A percentile compares a stretch with the other conserved stretches of the same genome.
Conservation (phyloP, 2,329 filamentous ascomycete genomes). For the Diaporthe citriasiana region DNA sequence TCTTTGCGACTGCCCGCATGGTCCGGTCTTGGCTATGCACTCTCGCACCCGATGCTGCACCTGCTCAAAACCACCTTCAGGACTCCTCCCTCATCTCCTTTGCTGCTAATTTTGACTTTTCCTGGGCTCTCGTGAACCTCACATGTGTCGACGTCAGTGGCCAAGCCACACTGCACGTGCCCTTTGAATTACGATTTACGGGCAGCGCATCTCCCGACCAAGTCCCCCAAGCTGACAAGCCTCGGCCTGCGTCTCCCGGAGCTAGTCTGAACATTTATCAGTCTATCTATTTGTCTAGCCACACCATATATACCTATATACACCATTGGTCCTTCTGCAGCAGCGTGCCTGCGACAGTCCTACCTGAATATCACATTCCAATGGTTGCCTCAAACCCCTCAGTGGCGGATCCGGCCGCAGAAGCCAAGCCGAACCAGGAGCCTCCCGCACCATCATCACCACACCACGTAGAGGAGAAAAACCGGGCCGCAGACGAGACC, state of each 20-base stretch:
- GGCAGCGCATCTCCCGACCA: constrained; percentile 13
- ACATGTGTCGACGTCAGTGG: constrained; percentile 31
- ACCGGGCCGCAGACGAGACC: constrained; percentile 29
- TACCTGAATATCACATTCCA: neutral
- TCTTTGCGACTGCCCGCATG: neutral
- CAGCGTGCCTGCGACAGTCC: neutral
- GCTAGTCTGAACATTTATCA: constrained; percentile 5
- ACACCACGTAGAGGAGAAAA: constrained; percentile 31
- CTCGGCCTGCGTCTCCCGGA: neutral
- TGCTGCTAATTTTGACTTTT: constrained; percentile 24
- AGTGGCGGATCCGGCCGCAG: constrained; percentile 5
- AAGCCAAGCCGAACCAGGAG: constrained; percentile 18
- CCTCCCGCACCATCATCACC: neutral
- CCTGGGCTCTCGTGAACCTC: constrained; percentile 17
- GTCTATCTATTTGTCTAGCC: neutral
- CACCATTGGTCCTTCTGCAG: neutral
- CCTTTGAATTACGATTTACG: constrained; percentile 30
- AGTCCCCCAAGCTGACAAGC: neutral
- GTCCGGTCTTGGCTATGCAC: constrained; percentile 12
- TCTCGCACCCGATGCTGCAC: neutral
- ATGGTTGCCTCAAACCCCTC: constrained; percentile 35
- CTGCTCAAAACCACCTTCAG: constrained; percentile 18
- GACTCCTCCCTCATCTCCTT: constrained; percentile 25
- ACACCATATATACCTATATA: constrained; percentile 12
- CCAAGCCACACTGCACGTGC: constrained; percentile 36